Base-by-base conservation (phyloP, 352 stramenopile species). In the Pythium chondricola region DNA sequence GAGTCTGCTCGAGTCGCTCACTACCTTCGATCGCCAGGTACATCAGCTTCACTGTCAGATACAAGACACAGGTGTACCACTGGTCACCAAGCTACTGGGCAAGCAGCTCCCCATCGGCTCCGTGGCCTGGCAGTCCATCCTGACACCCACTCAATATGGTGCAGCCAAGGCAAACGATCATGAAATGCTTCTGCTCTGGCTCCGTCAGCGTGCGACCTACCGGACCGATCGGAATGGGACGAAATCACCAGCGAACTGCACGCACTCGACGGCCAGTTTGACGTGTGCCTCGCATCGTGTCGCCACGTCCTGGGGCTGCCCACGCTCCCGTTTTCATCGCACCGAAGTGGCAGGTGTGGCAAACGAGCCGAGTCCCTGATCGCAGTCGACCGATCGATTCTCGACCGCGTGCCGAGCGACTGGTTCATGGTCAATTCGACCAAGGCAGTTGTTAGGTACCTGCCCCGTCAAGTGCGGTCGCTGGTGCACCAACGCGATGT, bases 371-470 rank as follows among this genome's bases (percentile, higher is more conserved):
- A 42, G 25, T 39, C 53, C 21, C 30, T 60, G 13, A 24, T 60
- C 17, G 52, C 13, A 14, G 29, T 60, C 16, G 27, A 43, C 6
- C 42, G 52, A 27, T 35, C 16, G 5, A 8, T 32, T 16, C 20
- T 53, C 20, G 13, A 3, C 16, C 11, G 3, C 11, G 64, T 80
- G 25, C 66, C 71, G 1, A 26, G 45, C 24, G 56, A 52, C 20
- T 83, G 71, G 71, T 48, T 77, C 10, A 37, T 74, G 16, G 60
- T 83, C 6, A 78, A 72, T 22, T 75, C 71, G 4, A 83, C 58
- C 0, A 71, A 67, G 43, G 60, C 64, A 9, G 3, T 73, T 13
- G 60, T 80, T 27, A 65, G 71, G 0, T 79, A 69, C 24, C 65
- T 75, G 20, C 52, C 68, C 3, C 64, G 61, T 14, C 58, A 65